Evolutionary conservation across 768 basidiomycete genomes (phyloP).

Genomic region (Lanmaoa rubissima): DNA sequence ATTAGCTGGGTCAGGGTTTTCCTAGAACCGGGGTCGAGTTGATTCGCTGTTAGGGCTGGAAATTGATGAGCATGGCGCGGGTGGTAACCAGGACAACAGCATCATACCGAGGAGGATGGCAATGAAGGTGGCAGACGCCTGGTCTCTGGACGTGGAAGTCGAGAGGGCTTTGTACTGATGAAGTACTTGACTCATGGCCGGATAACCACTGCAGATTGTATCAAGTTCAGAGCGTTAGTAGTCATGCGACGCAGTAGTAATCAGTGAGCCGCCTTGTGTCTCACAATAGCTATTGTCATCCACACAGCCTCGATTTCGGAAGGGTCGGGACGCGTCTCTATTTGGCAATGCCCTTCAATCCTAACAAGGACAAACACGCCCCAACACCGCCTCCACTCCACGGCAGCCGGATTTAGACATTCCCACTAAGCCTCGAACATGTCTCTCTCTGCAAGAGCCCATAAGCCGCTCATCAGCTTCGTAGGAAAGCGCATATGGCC

Average conservation of each 20-base stretch:
- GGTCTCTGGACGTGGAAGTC: conserved; percentile 1
- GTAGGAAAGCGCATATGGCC: conserved; percentile 57
- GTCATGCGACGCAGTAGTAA: not conserved
- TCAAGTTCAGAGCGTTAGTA: not conserved
- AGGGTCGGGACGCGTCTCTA: conserved; percentile 9
- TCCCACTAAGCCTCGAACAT: not conserved
- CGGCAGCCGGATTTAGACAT: conserved; percentile 2
- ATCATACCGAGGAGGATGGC: conserved; percentile 17
- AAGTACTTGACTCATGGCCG: conserved; percentile 16
- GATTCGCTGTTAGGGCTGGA: conserved; percentile 15
- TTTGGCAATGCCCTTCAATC: conserved; percentile 19
- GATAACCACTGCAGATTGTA: not conserved
- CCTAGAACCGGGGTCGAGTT: conserved; percentile 43
- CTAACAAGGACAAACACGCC: conserved; percentile 22
- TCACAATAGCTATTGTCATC: not conserved
- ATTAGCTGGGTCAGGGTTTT: conserved; percentile 55
- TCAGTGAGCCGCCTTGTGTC: not conserved
- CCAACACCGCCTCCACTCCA: not conserved
- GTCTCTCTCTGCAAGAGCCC: conserved; percentile 42
- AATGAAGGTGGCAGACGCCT: conserved; percentile 7
- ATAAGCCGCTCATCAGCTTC: conserved; percentile 63
- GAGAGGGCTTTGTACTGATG: conserved; percentile 21
- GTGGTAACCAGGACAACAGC: conserved; percentile 5
- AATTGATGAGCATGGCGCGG: conserved; percentile 6
- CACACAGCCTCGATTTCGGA: conserved; percentile 16